These are phyloP conservation scores for Coniochaeta prunicola DNA, from an alignment of 2,329 filamentous ascomycete species.

Conservation along the genomic window DNA sequence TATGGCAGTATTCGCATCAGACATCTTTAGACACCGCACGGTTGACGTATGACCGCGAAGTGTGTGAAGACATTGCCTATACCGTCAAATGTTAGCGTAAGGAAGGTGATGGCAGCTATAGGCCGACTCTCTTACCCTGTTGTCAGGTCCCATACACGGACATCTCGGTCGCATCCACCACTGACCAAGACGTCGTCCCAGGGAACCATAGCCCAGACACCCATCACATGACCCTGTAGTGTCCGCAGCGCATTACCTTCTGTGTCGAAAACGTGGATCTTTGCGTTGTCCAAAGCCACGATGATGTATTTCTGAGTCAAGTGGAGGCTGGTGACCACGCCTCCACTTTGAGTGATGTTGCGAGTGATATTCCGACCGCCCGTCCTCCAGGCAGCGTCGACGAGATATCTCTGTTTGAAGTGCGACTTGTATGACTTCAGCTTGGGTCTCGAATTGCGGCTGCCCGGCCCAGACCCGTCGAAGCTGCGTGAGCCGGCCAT, in stretches of 20 bases:
- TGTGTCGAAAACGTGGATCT: conserved; percentile 96
- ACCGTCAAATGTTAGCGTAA: conserved; percentile 17
- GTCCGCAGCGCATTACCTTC: conserved; percentile 83
- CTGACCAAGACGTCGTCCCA: conserved; percentile 95
- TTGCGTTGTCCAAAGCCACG: conserved; percentile 93
- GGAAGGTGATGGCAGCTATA: background rate
- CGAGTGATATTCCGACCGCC: conserved; percentile 77
- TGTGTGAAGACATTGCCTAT: conserved; percentile 67
- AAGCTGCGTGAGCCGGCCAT: conserved; percentile 43
- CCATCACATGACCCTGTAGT: conserved; percentile 94
- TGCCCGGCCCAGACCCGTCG: conserved; percentile 39
- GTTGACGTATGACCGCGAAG: conserved; percentile 94
- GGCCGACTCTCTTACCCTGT: conserved; percentile 60
- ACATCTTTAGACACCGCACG: conserved; percentile 96
- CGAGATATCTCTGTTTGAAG: conserved; percentile 95
- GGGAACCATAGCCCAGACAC: conserved; percentile 98
- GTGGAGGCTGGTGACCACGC: conserved; percentile 92
- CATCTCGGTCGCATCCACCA: conserved; percentile 92
- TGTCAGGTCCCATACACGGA: conserved; percentile 92
- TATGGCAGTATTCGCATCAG: conserved; percentile 85
- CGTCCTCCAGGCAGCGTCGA: conserved; percentile 93
- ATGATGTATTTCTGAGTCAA: conserved; percentile 95
- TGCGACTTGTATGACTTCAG: conserved; percentile 87
- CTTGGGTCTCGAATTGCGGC: conserved; percentile 44
- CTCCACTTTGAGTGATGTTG: conserved; percentile 92